Base-by-base conservation (phyloP, 345 rosid species). In the Rhodamnia argentea region DNA sequence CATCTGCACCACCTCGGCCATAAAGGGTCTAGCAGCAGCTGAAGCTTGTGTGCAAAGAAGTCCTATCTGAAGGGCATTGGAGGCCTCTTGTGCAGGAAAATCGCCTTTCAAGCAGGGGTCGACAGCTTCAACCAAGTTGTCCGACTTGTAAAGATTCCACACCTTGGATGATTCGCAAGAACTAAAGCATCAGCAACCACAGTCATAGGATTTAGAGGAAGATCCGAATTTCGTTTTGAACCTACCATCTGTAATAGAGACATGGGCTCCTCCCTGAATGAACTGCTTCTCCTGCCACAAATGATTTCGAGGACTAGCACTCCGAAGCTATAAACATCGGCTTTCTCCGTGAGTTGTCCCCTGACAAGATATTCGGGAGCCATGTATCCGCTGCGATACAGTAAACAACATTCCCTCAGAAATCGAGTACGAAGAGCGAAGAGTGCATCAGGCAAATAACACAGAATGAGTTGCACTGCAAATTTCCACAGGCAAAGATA, bases 291-390 rank as follows among this genome's bases (percentile, higher is more conserved):
- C 86, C 88, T 91, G 32, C 95, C 95, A 37, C 91, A 88, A 47
- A 91, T 89, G 87, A 94, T 89, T 89, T 96, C 98, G 27, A 94
- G 91, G 62, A 93, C 88, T 24, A 96, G 87, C 85, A 96, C 96
- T 83, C 97, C 98, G 16, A 92, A 95, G 44, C 95, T 93, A 83
- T 94, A 94, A 54, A 96, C 95, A 88, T 96, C 99, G 59, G 93
- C 93, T 86, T 95, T 95, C 87, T 96, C 95, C 24, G 97, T 93
- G 52, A 94, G 85, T 84, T 94, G 95, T 32, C 98, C 97, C 52
- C 92, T 87, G 62, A 94, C 88, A 14, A 95, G 94, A 89, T 95
- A 96, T 57, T 95, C 98, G 0, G 96, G 98, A 89, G 99, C 98
- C 94, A 96, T 92, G 82, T 96, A 96, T 82, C 98, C 98, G 20